phyloP scores from a whole-genome alignment of 495 filamentous ascomycete genomes.

The Pyrenula massariospora region DNA sequence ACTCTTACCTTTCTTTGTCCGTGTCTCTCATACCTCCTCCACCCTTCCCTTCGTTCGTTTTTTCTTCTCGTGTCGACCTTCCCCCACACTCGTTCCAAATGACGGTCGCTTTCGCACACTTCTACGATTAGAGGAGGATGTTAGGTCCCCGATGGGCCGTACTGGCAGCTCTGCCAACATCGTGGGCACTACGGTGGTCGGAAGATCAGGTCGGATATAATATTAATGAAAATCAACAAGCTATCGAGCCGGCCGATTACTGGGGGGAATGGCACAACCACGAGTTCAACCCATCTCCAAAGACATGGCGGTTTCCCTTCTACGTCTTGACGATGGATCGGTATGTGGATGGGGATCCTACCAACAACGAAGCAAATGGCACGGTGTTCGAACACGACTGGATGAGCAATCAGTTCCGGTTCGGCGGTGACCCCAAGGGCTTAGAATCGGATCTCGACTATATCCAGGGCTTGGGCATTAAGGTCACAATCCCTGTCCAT shows the following conservation, averaged over 20 bases:
- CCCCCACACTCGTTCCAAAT: background rate
- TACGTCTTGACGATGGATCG: constrained; percentile 29
- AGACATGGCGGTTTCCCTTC: constrained; percentile 30
- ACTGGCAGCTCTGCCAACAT: background rate
- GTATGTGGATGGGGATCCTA: constrained; percentile 27
- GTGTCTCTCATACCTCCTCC: background rate
- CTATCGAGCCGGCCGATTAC: constrained; percentile 19
- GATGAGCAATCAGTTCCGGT: constrained; percentile 25
- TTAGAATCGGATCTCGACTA: constrained; percentile 25
- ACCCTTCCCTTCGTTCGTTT: background rate
- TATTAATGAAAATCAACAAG: constrained; percentile 25
- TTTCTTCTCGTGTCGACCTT: background rate
- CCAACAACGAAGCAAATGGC: constrained; percentile 18
- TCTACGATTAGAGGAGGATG: background rate
- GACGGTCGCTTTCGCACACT: background rate
- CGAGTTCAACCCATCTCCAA: constrained; percentile 24
- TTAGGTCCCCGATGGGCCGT: background rate
- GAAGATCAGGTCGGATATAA: constrained; percentile 20
- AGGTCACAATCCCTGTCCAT: constrained; percentile 9
- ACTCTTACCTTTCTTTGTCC: background rate
- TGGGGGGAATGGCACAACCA: constrained; percentile 29
- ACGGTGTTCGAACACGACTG: constrained; percentile 23
- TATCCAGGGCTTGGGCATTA: constrained; percentile 28
- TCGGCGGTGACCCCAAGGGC: constrained; percentile 25
- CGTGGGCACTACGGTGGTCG: background rate